Conservation (phyloP, 2,329 filamentous ascomycete genomes). For the Colletotrichum lentis region DNA sequence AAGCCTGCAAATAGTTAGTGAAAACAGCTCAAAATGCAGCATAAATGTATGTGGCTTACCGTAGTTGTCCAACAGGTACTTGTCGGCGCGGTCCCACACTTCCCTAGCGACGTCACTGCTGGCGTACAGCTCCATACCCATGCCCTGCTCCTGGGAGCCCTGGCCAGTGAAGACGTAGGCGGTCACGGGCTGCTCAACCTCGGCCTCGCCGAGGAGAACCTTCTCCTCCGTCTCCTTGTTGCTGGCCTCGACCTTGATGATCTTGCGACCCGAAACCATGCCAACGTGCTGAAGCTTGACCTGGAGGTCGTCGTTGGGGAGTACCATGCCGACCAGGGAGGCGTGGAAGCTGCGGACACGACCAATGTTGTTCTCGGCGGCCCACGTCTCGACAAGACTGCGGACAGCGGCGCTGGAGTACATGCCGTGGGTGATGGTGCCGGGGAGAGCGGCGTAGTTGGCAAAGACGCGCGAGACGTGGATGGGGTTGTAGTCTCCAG, state of each 20-base stretch:
- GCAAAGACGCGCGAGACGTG: slow-evolving; percentile 98
- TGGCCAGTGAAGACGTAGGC: slow-evolving; percentile 98
- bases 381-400: slow-evolving; percentile 97
- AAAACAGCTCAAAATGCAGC: background rate
- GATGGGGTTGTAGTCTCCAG: slow-evolving; percentile 98
- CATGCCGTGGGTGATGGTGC: slow-evolving; percentile 99
- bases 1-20: slow-evolving; percentile 67
- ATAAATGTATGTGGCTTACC: slow-evolving; percentile 62
- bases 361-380: slow-evolving; percentile 97
- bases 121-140: slow-evolving; percentile 98
- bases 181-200: slow-evolving; percentile 96
- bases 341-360: slow-evolving; percentile 98
- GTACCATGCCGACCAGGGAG: slow-evolving; percentile 96
- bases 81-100: slow-evolving; percentile 97
- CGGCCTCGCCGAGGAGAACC: slow-evolving; percentile 91
- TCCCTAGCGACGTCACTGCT: slow-evolving; percentile 94
- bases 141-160: slow-evolving; percentile 97
- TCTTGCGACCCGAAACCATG: slow-evolving; percentile 98
- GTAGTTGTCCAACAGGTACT: slow-evolving; percentile 98
- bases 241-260: slow-evolving; percentile 97
- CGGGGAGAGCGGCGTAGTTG: slow-evolving; percentile 91
- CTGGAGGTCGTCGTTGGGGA: slow-evolving; percentile 93
- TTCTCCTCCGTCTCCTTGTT: slow-evolving; percentile 98
- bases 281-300: slow-evolving; percentile 96
- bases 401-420: slow-evolving; percentile 97